These are phyloP conservation scores for Paracamarosporium sp. DNA, from an alignment of 2,329 filamentous ascomycete species.

Conservation along the genomic window DNA sequence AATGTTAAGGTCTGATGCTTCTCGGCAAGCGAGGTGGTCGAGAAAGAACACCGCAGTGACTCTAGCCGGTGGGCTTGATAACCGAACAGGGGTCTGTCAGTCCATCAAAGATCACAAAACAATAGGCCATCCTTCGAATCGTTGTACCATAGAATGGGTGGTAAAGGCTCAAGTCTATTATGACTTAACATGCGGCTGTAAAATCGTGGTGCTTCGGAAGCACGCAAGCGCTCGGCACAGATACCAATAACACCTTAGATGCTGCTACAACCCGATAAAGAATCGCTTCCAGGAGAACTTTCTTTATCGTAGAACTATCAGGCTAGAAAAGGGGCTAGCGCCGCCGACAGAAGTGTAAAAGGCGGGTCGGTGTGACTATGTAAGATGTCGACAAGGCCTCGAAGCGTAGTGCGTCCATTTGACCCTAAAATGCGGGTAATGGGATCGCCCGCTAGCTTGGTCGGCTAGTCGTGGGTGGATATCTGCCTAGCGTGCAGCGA, in stretches of 20 bases:
- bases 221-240: neutral
- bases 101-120: neutral
- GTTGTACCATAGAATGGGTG: neutral
- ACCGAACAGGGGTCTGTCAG: neutral
- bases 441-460: slow-evolving; percentile 6
- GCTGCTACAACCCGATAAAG: neutral
- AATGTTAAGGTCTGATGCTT: neutral
- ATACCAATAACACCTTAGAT: neutral
- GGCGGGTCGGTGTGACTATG: neutral
- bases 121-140: neutral
- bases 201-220: neutral
- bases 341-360: neutral
- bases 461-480: neutral
- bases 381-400: neutral
- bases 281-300: neutral
- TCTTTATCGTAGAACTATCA: neutral
- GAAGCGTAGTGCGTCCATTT: neutral
- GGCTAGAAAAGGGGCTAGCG: neutral
- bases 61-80: neutral
- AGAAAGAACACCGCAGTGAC: neutral
- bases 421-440: neutral
- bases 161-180: neutral
- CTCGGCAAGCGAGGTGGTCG: neutral
- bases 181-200: neutral
- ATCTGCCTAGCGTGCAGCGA: neutral